Evolutionary conservation across 495 filamentous ascomycete genomes (phyloP).

Genomic region (Polyplosphaeria fusca): DNA sequence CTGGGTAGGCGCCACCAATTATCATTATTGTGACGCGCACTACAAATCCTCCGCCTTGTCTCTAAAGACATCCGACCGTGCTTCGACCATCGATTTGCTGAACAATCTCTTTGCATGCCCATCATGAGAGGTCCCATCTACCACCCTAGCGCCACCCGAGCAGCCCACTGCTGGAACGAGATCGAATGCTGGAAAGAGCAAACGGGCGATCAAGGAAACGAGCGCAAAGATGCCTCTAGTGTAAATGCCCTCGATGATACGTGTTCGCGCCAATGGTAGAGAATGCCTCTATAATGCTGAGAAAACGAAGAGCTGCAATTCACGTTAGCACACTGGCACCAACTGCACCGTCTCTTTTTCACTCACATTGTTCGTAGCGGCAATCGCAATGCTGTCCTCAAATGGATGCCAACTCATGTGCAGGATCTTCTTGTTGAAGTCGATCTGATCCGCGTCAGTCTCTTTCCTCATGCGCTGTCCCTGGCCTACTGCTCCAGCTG

Average conservation of each 20-base stretch:
- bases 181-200: conserved; percentile 8
- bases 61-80: too few species aligned
- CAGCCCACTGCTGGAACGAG: conserved; percentile 19
- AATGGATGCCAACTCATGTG: conserved; percentile 99
- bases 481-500: conserved; percentile 67
- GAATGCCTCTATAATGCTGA: conserved; percentile 72
- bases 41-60: background rate
- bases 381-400: conserved; percentile 99
- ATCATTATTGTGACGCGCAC: conserved; percentile 18
- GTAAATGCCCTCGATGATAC: conserved; percentile 26
- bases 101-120: conserved; percentile 23
- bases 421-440: conserved; percentile 99
- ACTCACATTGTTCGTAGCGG: conserved; percentile 97
- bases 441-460: conserved; percentile 98
- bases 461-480: conserved; percentile 97
- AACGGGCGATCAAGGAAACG: conserved; percentile 13
- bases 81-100: conserved; percentile 12
- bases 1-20: conserved; percentile 18
- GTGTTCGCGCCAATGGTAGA: conserved; percentile 13
- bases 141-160: conserved; percentile 21
- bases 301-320: conserved; percentile 88
- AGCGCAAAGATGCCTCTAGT: conserved; percentile 16
- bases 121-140: conserved; percentile 23
- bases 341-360: conserved; percentile 28
- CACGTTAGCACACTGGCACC: conserved; percentile 11